Base-by-base conservation (phyloP, 1,284 basidiomycete species). In the Leccinum subspadiceum region DNA sequence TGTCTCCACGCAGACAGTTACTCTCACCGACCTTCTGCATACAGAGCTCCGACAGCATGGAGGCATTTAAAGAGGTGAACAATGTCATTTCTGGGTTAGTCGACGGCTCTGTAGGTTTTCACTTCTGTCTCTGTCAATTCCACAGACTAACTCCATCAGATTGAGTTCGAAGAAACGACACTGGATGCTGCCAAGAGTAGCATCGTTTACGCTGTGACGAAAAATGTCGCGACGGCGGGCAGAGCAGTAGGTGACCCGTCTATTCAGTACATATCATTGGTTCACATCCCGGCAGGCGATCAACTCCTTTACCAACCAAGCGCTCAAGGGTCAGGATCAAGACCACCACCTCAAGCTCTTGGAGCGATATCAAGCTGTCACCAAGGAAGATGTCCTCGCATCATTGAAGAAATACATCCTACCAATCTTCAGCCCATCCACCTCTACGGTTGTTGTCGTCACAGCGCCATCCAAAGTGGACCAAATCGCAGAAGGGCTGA, bases 151-250 rank as follows among this genome's bases (percentile, higher is more conserved):
- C 50, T 35, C 44, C 35, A 50, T n/a, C 65, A 97, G 94, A 85
- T 94, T 66, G 81, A 84, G 53, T 79, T 99, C 10, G 92, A 95
- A 57, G 83, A 87, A 60, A 90, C 93, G 4, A 87, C 89, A 8
- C 77, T 99, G 17, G 96, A 98, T 68, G 91, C 93, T 1, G 94
- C 96, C 4, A 96, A 97, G 78, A 93, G 92, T 60, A 92, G 87
- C 57, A 87, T 98, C 66, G 94, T 96, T 8, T 98, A 89, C 71
- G 80, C 82, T 20, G 89, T 94, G 5, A 87, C 96, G 0, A 86
- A 87, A 68, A 80, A 82, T 52, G 92, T 96, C 31, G 90, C 94
- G 26, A 97, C 94, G 1, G 87, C 93, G 33, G 84, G 86, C 17
- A 83, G 87, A 63, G 95, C 96, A 39, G 96, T 96, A 71, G 71